Base-by-base conservation (phyloP, 1,139 yeast genomes). In the Blastobotrys serpentis region DNA sequence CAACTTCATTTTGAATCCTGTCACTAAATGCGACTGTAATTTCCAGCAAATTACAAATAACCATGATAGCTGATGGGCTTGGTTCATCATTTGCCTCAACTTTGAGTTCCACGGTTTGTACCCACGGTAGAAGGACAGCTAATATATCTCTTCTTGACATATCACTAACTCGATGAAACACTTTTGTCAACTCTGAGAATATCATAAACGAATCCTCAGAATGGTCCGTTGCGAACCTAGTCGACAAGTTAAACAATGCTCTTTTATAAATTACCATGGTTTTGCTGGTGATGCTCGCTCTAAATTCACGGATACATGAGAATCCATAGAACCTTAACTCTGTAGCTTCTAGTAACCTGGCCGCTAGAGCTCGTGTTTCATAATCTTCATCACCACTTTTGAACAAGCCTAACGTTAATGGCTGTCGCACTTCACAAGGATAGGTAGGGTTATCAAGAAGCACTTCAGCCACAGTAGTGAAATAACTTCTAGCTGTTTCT, bases 41-140 rank as follows among this genome's bases (percentile, higher is more conserved):
- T 58, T 88, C 97, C 65, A 89, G 81, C 49, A 92, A 68, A 57
- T 90, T 92, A 52, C 78, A 81, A 56, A 92, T 66, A 1, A 90
- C 89, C 96, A 90, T 87, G 30, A 63, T 58, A 6, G 73, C 61
- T 0, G 69, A 57, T 1, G 70, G 67, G 18, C 64, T 62, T 2
- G 70, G 68, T 42, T 76, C 72, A 0, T 92, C 81, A n/a, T 74
- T 71, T n/a, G 63, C 60, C 30, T 66, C 74, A 16, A 77, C 69
- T 41, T 76, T 76, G 48, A 90, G 73, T 43, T 81, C 86, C 42
- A 89, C 82, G 2, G 83, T 79, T 61, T 86, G 94, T 11, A 90
- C 80, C 97, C 98, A 92, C 0, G 98, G 97, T 10, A 87, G 72
- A 49, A 92, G 68, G 25, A 90, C 82, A 0, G 94, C 82, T 49